Evolutionary conservation across 192 early-diverging fungal genomes (phyloP), one percentile per base, ranked within the genome.

Genomic region (Backusella parvicylindrica): DNA sequence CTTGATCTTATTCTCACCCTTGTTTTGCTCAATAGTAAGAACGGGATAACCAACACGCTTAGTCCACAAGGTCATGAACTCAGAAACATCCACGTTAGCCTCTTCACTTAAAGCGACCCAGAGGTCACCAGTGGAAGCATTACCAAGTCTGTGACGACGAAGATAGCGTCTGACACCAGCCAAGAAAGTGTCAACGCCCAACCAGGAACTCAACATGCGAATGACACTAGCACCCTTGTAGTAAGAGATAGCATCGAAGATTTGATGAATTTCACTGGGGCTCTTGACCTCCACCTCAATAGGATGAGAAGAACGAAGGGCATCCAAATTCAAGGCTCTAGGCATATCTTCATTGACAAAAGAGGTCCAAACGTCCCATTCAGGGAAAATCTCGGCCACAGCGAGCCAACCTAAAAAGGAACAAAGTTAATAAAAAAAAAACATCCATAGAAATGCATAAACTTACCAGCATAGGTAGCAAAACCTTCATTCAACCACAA

Each of bases 401-500:
- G 95, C 95, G 67, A 97, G 78, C 79, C 89, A 92, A 32, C 95
- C n/a, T n/a, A n/a, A n/a, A n/a, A n/a, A n/a, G n/a, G n/a, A n/a
- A n/a, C n/a, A n/a, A n/a, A n/a, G n/a, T n/a, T n/a, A n/a, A n/a
- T n/a, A n/a, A n/a, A n/a, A n/a, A n/a, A n/a, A n/a, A n/a, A n/a
- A n/a, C n/a, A n/a, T n/a, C n/a, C n/a, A n/a, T n/a, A n/a, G n/a
- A n/a, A n/a, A n/a, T n/a, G n/a, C n/a, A n/a, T n/a, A n/a, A n/a
- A n/a, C n/a, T n/a, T n/a, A n/a, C n/a, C 96, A 26, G 96, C 95
- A 90, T 96, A 99, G 6, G 97, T 98, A 33, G 97, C 97, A 83
- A 99, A 99, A 35, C 95, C 95, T 84, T 99, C 97, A 80, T 99
- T 99, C 76, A 99, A 86, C 97, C 97, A 98, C 56, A 97, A 83